Evolutionary conservation across 768 basidiomycete genomes (phyloP).

Genomic region (Chalciporus chontae): DNA sequence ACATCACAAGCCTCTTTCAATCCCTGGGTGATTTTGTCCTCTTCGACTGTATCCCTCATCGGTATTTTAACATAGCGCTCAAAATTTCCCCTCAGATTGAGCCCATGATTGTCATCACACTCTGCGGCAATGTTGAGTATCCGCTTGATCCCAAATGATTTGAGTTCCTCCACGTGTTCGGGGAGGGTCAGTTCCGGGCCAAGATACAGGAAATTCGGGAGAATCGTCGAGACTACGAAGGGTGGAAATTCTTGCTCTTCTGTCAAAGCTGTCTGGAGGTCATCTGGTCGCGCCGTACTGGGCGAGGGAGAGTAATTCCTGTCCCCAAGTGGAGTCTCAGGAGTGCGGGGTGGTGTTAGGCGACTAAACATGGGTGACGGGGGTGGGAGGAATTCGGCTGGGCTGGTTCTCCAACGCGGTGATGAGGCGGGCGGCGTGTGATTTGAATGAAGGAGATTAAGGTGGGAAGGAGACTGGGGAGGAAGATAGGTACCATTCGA

Average conservation of each 20-base stretch:
- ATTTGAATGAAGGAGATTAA: conserved; percentile 57
- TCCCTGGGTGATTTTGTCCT: conserved; percentile 79
- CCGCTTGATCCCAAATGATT: conserved; percentile 73
- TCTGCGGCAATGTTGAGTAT: conserved; percentile 92
- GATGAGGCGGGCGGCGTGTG: conserved; percentile 55
- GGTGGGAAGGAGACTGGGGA: conserved; percentile 54
- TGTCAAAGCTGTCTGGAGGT: conserved; percentile 19
- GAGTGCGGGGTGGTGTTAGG: conserved; percentile 37
- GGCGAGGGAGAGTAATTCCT: conserved; percentile 43
- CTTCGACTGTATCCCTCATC: conserved; percentile 95
- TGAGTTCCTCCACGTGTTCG: conserved; percentile 74
- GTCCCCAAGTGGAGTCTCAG: conserved; percentile 35
- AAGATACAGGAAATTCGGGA: conserved; percentile 87
- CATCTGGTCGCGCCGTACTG: conserved; percentile 60
- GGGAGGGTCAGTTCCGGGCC: conserved; percentile 80
- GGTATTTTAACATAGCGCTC: conserved; percentile 85
- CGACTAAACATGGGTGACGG: conserved; percentile 22
- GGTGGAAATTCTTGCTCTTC: conserved; percentile 51
- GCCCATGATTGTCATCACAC: conserved; percentile 80
- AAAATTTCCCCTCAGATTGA: conserved; percentile 65
- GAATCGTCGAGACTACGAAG: conserved; percentile 86
- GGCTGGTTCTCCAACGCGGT: conserved; percentile 34
- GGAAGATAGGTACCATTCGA: conserved; percentile 22
- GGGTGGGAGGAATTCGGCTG: conserved; percentile 39
- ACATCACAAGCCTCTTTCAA: conserved; percentile 83